Conservation (phyloP, 2,329 filamentous ascomycete genomes). For the Ceratocystis variospora region DNA sequence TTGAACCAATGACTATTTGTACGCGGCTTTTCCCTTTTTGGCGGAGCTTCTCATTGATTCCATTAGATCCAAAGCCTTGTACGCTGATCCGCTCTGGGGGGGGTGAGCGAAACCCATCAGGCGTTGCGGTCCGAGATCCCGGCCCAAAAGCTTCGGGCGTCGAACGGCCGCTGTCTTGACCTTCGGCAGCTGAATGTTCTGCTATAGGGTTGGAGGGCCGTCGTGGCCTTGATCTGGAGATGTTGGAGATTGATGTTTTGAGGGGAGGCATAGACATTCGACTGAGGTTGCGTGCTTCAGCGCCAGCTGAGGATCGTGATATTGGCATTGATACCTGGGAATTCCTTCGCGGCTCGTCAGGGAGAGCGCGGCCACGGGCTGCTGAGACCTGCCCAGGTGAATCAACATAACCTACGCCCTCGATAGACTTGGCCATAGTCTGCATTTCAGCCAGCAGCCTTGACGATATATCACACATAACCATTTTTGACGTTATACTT, state of each 20-base stretch:
- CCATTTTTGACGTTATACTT: slow-evolving; percentile 46
- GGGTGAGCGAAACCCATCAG: slow-evolving; percentile 36
- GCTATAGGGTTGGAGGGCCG: slow-evolving; percentile 38
- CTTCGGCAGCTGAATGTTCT: slow-evolving; percentile 18
- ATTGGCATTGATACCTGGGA: slow-evolving; percentile 39
- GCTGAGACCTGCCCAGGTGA: slow-evolving; percentile 48
- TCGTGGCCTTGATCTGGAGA: slow-evolving; percentile 19
- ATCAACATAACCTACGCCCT: slow-evolving; percentile 60
- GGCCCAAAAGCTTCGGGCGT: slow-evolving; percentile 26
- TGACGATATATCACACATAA: slow-evolving; percentile 67
- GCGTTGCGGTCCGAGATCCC: slow-evolving; percentile 29
- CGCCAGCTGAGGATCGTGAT: slow-evolving; percentile 40
- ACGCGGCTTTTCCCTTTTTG: slow-evolving; percentile 70
- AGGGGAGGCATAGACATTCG: slow-evolving; percentile 76
- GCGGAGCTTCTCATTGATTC: slow-evolving; percentile 61
- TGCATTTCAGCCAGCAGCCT: slow-evolving; percentile 63
- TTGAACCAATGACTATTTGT: slow-evolving; percentile 64
- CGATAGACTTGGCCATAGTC: slow-evolving; percentile 56
- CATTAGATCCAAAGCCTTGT: slow-evolving; percentile 57
- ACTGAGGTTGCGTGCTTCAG: slow-evolving; percentile 40
- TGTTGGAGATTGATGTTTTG: slow-evolving; percentile 27
- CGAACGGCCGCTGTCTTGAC: slow-evolving; percentile 33
- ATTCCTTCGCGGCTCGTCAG: slow-evolving; percentile 35
- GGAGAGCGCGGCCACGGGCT: slow-evolving; percentile 10
- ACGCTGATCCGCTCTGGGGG: slow-evolving; percentile 46